Evolutionary conservation across 1,139 yeast genomes (phyloP).

Genomic region (Yarrowia galli): DNA sequence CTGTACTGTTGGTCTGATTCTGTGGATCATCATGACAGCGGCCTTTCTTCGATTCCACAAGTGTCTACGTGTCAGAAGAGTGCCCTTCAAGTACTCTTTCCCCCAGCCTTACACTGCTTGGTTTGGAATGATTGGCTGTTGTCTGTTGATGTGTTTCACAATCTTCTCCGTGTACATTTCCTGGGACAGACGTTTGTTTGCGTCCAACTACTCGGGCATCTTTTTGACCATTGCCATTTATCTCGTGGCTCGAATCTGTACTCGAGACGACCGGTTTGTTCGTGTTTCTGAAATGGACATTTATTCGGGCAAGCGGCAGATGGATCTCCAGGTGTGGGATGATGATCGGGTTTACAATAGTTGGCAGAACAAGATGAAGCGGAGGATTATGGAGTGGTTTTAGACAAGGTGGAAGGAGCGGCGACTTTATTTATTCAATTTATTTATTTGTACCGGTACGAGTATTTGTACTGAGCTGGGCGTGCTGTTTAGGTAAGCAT

Average conservation of each 20-base stretch:
- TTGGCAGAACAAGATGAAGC: conserved; percentile 31
- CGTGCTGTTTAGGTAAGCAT: no score
- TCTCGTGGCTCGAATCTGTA: conserved; percentile 60
- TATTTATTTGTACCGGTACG: background rate
- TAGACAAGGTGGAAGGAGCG: background rate
- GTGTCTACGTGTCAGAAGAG: conserved; percentile 68
- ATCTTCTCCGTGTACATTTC: conserved; percentile 72
- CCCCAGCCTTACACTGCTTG: conserved; percentile 75
- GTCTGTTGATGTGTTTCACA: conserved; percentile 64
- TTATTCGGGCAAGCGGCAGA: conserved; percentile 78
- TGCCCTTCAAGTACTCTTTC: conserved; percentile 56
- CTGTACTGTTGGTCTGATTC: conserved; percentile 73
- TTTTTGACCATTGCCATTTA: conserved; percentile 64
- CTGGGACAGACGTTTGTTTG: conserved; percentile 71
- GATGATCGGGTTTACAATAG: conserved; percentile 50
- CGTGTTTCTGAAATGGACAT: conserved; percentile 74
- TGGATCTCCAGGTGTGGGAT: conserved; percentile 53
- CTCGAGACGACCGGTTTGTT: conserved; percentile 55
- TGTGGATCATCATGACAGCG: conserved; percentile 84
- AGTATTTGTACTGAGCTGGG: no score
- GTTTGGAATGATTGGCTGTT: conserved; percentile 66
- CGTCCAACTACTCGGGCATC: conserved; percentile 72
- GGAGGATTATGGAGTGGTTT: conserved; percentile 29
- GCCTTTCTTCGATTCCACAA: conserved; percentile 73
- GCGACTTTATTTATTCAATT: background rate